Percentiles rank a stretch among this genome's conserved stretches.
These are phyloP conservation scores for Chlorella sp. DNA, from an alignment of 139 green algal species.

Conservation along the genomic window DNA sequence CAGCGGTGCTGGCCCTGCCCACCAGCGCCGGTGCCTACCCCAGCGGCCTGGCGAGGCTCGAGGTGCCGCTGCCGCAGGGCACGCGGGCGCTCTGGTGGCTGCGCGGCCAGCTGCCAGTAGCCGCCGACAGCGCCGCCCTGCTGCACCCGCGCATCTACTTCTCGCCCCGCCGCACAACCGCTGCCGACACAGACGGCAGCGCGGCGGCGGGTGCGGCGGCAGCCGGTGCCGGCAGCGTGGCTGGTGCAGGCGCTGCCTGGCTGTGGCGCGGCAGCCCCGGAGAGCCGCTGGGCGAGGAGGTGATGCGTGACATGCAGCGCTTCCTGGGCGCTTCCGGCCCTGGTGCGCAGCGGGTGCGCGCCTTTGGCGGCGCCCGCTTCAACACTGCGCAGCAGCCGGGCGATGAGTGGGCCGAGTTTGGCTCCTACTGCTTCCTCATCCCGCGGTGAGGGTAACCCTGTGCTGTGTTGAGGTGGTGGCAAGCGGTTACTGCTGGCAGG, in stretches of 20 bases:
- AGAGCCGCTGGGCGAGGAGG: slow-evolving; percentile 48
- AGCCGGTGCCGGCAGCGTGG: slow-evolving; percentile 61
- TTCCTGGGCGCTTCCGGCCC: slow-evolving; percentile 65
- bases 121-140: not conserved
- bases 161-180: slow-evolving; percentile 73
- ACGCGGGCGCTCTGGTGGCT: slow-evolving; percentile 57
- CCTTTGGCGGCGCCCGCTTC: slow-evolving; percentile 83
- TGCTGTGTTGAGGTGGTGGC: no score
- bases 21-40: slow-evolving; percentile 13
- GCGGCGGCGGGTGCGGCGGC: slow-evolving; percentile 54
- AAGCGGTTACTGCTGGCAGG: no score
- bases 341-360: slow-evolving; percentile 64
- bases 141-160: slow-evolving; percentile 77
- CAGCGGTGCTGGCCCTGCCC: not conserved
- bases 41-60: slow-evolving; percentile 51
- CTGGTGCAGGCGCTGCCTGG: slow-evolving; percentile 81
- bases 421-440: slow-evolving; percentile 83
- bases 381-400: slow-evolving; percentile 23
- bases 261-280: slow-evolving; percentile 74
- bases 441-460: slow-evolving; percentile 47
- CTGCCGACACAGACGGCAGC: slow-evolving; percentile 67
- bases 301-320: slow-evolving; percentile 66
- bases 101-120: slow-evolving; percentile 38
- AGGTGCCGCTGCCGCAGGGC: slow-evolving; percentile 56
- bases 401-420: slow-evolving; percentile 78